Evolutionary conservation across 2,329 filamentous ascomycete species (phyloP), one percentile per base, ranked within the genome.

Genomic region (Alternaria brassicae): DNA sequence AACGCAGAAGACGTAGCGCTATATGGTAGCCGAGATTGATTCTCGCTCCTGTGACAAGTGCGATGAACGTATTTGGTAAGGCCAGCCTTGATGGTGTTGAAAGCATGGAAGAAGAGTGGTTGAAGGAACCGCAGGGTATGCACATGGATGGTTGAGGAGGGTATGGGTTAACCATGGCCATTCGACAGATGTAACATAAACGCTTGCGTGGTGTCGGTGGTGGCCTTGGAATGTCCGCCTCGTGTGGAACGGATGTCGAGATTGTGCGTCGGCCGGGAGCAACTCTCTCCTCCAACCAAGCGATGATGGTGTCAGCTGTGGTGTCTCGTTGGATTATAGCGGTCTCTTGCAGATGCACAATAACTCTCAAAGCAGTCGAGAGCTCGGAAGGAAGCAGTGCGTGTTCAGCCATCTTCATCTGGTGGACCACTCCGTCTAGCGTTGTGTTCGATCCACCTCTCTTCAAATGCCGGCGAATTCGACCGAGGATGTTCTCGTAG

Each of bases 21-120:
- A 56, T 65, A 19, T 60, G 51, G 17, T 65, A 65, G 15, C 62
- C 62, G 2, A 65, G 59, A 41, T 65, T 65, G 23, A 65, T 13
- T 1, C 62, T 53, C 17, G 59, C 59, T 10, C 59, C 62, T 21
- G 62, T 65, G n/a, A 65, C 59, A 3, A 65, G 42, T 9, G 59
- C 59, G 2, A 51, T 60, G 25, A 65, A 65, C 9, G 17, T 49
- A 6, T 27, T 6, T n/a, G 53, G 44, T 12, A 62, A 28, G 21
- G 30, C 36, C 27, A 62, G 50, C 13, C 19, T 62, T 2, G 47
- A 36, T 12, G 60, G 56, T 10, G 37, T 45, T 5, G 60, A 62
- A 13, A 62, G 36, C 19, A 44, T 28, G 6, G 60, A 59, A 4
- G 56, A 62, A 3, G 60, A 23, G 30, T 40, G 39, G n/a, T 62